phyloP scores from a whole-genome alignment of 2,329 filamentous ascomycete species.

The Microcyclospora tardicrescens region DNA sequence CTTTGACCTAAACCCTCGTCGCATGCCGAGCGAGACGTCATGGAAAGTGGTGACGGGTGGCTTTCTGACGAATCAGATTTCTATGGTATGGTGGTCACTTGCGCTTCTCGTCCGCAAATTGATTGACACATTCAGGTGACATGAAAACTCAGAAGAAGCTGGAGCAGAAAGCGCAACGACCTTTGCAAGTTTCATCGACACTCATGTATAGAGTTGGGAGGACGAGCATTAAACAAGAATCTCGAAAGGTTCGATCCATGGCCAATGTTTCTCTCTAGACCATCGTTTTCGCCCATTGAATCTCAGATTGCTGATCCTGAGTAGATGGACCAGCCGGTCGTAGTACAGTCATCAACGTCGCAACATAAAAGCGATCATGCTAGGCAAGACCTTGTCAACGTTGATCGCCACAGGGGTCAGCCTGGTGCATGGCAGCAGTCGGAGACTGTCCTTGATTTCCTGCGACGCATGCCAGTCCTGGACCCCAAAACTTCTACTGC shows the following conservation, averaged over 20 bases:
- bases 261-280: no score
- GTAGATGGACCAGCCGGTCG: not conserved
- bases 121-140: not conserved
- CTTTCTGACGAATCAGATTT: constrained; percentile 33
- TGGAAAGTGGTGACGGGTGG: constrained; percentile 4
- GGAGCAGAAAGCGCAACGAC: not conserved
- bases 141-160: not conserved
- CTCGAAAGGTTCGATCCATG: no score
- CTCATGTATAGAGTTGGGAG: no score
- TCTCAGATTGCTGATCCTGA: no score
- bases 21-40: no score
- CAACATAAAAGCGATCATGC: no score
- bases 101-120: no score
- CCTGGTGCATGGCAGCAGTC: constrained; percentile 46
- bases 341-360: no score
- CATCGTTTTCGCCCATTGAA: no score
- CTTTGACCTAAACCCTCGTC: no score
- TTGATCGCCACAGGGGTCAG: constrained; percentile 48
- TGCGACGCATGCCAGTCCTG: constrained; percentile 54
- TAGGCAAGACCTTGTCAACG: constrained; percentile 20
- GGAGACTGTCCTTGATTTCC: constrained; percentile 53
- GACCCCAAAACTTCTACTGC: constrained; percentile 38
- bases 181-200: no score
- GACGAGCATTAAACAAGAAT: no score
- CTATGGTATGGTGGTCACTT: constrained; percentile 25